Base-by-base conservation (phyloP, 208 protist species). In the Crithidia sp. region DNA sequence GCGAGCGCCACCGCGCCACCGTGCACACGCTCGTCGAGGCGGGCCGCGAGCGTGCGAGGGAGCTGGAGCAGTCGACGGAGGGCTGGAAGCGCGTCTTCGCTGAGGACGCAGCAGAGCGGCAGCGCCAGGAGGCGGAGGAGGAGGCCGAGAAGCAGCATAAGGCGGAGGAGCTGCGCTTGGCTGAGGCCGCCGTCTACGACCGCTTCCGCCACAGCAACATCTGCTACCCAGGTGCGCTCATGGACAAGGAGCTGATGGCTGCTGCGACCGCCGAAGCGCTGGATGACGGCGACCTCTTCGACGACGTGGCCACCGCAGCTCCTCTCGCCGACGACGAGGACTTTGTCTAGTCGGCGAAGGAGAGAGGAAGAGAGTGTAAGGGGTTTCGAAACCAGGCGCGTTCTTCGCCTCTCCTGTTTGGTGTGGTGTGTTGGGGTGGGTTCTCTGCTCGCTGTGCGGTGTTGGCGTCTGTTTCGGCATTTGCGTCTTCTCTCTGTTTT, bases 11-110 rank as follows among this genome's bases (percentile, higher is more conserved):
- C 68, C 79, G 86, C 47, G 50, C 60, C 47, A 78, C 63, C 16
- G 80, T 93, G 44, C 60, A 80, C 56, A 79, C 70, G 16, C 73
- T 93, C 47, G 57, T 93, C 50, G 65, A 74, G 45, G 74, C 76
- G 6, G 87, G 89, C 12, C 67, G 83, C 65, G 81, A 85, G 54
- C 81, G 74, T 7, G 79, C 74, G 14, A 40, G 17, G 17, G 86
- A 94, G 77, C 64, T 71, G 59, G 75, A 82, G 58, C 71, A 71
- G 36, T 76, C 83, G 40, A 52, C 76, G 36, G 58, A 86, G 36
- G 73, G 78, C 19, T 94, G 89, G 89, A 61, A 58, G 7, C 75
- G 84, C 17, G 79, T 81, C 39, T 85, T 87, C 17, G 77, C 66
- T 1, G 66, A 73, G 40, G 82, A 86, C 67, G 28, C 79, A 28